These are phyloP conservation scores for Candida argentea DNA, from an alignment of 805 yeast genomes.

Conservation along the genomic window DNA sequence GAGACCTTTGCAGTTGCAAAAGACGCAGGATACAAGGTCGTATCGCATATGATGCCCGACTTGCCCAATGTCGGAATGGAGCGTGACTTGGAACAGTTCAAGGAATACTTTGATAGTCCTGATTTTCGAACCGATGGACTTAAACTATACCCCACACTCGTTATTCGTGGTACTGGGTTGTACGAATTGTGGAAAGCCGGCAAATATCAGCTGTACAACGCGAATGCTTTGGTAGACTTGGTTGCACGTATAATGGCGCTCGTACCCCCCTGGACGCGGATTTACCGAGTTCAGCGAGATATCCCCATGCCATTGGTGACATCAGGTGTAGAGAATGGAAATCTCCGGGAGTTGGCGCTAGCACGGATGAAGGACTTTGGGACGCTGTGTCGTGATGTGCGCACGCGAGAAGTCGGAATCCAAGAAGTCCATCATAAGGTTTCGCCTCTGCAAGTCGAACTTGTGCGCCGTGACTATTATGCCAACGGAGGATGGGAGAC, in stretches of 20 bases:
- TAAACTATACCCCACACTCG: conserved; percentile 91
- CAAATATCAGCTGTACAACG: conserved; percentile 85
- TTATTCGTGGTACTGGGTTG: conserved; percentile 93
- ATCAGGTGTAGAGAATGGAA: conserved; percentile 97
- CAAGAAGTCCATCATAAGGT: conserved; percentile 97
- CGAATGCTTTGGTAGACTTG: conserved; percentile 85
- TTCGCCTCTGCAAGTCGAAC: conserved; percentile 93
- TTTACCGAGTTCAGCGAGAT: conserved; percentile 96
- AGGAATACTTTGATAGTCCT: conserved; percentile 94
- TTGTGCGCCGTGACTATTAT: conserved; percentile 88
- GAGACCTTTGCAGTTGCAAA: conserved; percentile 94
- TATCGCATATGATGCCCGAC: conserved; percentile 99
- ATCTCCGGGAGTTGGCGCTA: conserved; percentile 85
- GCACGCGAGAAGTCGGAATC: conserved; percentile 97
- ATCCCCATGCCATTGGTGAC: conserved; percentile 98
- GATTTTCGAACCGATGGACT: conserved; percentile 95
- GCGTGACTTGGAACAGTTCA: conserved; percentile 90
- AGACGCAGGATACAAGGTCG: conserved; percentile 97
- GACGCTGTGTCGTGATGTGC: conserved; percentile 87
- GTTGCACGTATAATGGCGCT: conserved; percentile 93
- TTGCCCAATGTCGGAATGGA: conserved; percentile 98
- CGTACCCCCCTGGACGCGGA: conserved; percentile 99
- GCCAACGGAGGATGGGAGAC: conserved; percentile 99
- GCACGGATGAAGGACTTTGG: conserved; percentile 99
- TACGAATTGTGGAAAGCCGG: conserved; percentile 98